Percentiles rank a stretch among this genome's conserved stretches.
Evolutionary conservation across 768 basidiomycete genomes (phyloP).

Genomic region (Daedaleopsis nitida): DNA sequence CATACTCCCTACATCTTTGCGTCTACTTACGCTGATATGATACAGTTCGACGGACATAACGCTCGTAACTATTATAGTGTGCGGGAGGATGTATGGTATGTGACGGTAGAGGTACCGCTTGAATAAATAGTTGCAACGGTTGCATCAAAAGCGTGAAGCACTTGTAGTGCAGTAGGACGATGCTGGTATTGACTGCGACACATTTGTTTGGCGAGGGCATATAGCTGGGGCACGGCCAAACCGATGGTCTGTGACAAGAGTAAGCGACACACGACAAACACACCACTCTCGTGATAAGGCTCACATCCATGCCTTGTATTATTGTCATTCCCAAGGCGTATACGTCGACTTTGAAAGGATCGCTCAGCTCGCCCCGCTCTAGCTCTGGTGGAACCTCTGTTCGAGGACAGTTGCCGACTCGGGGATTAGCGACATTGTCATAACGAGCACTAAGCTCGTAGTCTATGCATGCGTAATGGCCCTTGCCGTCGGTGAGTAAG

Average conservation of each 20-base stretch:
- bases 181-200: constrained; percentile 50
- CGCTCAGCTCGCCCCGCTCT: constrained; percentile 47
- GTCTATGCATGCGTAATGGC: constrained; percentile 73
- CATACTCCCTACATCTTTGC: neutral
- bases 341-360: constrained; percentile 74
- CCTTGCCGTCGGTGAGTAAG: constrained; percentile 64
- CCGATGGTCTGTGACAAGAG: constrained; percentile 49
- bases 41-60: too few relatives aligned
- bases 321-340: constrained; percentile 73
- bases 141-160: constrained; percentile 54
- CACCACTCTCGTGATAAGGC: constrained; percentile 7
- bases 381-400: constrained; percentile 76
- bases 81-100: neutral
- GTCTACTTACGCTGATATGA: neutral
- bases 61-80: neutral
- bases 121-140: constrained; percentile 46
- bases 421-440: constrained; percentile 38
- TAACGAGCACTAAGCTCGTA: constrained; percentile 67
- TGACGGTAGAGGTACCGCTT: constrained; percentile 14
- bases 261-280: constrained; percentile 9
- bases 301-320: constrained; percentile 64
- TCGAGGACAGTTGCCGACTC: constrained; percentile 48
- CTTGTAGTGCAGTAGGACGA: constrained; percentile 52
- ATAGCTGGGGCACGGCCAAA: constrained; percentile 59
- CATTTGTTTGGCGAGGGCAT: constrained; percentile 60